Evolutionary conservation across 768 basidiomycete genomes (phyloP), one percentile per base, ranked within the genome.

Genomic region (Clathrus columnatus): DNA sequence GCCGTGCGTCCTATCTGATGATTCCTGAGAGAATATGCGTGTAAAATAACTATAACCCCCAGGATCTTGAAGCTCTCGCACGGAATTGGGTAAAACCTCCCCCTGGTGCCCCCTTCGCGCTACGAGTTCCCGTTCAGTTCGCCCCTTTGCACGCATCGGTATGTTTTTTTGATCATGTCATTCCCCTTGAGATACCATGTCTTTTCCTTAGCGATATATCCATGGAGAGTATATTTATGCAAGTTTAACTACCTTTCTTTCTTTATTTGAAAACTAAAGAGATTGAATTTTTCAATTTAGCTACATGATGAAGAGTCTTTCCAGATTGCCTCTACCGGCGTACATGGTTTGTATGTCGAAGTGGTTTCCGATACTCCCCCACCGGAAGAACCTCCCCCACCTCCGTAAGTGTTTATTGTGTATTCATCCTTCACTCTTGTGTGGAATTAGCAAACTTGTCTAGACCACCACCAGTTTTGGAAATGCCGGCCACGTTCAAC

Each of bases 31-130:
- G 18, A 5, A 29, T 46, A n/a, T 54, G 48, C 30, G 46, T 36
- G 24, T 50, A 56, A 32, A 14, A 27, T 43, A 55, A 20, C 54
- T 36, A 46, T 52, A 52, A 41, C 64, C 26, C 6, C 21, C 54
- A 92, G 90, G 90, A 92, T 69, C 80, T 91, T 21, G 87, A 89
- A 61, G 79, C 76, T 24, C 76, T 85, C 47, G 90, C 88, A 10
- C 76, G 85, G 64, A 87, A 90, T 56, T 92, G 90, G 90, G 81
- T 84, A 23, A 90, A 88, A 63, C 88, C 89, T 11, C 87, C 90
- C 16, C 86, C 88, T 51, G 87, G 85, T 66, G 84, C 80, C 41
- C 69, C 76, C 45, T 87, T 91, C 72, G 75, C 77, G 59, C 71
- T 92, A 55, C 85, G 90, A 23, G 81, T 91, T 0, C 90, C 90